These are phyloP conservation scores for Euclidium syriacum DNA, from an alignment of 345 rosid genomes.

Conservation along the genomic window DNA sequence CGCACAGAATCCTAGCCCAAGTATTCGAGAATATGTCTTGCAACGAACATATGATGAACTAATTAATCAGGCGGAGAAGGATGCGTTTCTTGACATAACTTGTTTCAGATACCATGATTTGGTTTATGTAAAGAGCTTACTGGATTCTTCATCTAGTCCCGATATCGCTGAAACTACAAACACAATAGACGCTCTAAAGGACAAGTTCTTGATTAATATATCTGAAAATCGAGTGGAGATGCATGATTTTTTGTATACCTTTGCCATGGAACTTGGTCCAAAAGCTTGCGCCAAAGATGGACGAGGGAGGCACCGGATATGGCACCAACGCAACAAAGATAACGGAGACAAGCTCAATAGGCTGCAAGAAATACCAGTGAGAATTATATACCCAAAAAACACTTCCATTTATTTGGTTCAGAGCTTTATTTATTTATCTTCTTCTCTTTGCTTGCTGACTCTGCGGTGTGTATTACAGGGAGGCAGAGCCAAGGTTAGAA, in stretches of 20 bases:
- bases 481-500: background rate
- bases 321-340: background rate
- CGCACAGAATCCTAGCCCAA: background rate
- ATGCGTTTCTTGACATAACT: slow-evolving; percentile 34
- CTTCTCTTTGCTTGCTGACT: too few species aligned
- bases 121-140: background rate
- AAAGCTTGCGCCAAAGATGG: background rate
- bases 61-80: background rate
- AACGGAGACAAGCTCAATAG: background rate
- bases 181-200: background rate
- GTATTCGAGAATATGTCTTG: slow-evolving; percentile 11
- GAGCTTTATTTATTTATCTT: background rate
- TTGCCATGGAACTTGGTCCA: background rate
- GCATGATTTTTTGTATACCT: slow-evolving; percentile 17
- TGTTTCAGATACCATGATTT: slow-evolving; percentile 16
- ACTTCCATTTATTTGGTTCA: background rate
- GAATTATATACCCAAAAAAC: too few species aligned
- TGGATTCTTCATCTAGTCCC: background rate
- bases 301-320: background rate
- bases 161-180: background rate
- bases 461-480: too few species aligned
- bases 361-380: background rate
- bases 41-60: slow-evolving; percentile 30
- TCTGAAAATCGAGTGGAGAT: too few species aligned
- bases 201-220: slow-evolving; percentile 21